Evolutionary conservation across 129 eudicot species (phyloP), one percentile per base, ranked within the genome.

Genomic region (Lactuca saligna): DNA sequence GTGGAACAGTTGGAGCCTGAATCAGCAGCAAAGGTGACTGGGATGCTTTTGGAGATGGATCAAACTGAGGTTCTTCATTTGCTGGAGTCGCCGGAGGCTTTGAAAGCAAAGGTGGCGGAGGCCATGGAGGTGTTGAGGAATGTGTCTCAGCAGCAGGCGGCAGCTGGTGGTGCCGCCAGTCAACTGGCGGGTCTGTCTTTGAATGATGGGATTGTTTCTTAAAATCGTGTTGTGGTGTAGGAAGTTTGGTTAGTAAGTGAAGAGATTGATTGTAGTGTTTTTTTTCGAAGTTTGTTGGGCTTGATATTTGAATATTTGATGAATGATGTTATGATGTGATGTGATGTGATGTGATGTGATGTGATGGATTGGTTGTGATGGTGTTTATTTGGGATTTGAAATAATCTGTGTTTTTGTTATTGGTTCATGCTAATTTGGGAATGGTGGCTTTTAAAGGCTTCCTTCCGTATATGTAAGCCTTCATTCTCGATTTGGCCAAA

Each of bases 1-100:
- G 96, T 88, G 62, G 91, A 88, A 65, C 83, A 75, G 81, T 70
- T 91, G 69, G 97, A 91, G 68, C 88, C 83, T 0, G 86, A 82
- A 11, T 61, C 82, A 61, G 87, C 96, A 6, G 94, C 91, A 1
- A 91, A 88, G 83, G 89, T 91, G 7, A 91, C 96, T 0, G 94
- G 96, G 12, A 91, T 91, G 97, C 89, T 88, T 37, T 37, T 86
- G 50, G 96, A 88, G 71, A 86, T 91, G 94, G 96, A 86, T 41
- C 96, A 82, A 55, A 84, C 84, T 0, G 91, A 88, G 67, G 91
- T 88, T 12, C 61, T 88, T 33, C 90, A 83, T 60, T 80, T 91
- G 81, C 74, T 91, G 7, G 93, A 88, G 80, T 85, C 93, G 1
- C 94, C 94, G 0, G 81, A 86, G 25, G 86, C 94, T 61, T 73